Evolutionary conservation across 2,329 filamentous ascomycete genomes (phyloP).

Genomic region (Fusarium proliferatum): DNA sequence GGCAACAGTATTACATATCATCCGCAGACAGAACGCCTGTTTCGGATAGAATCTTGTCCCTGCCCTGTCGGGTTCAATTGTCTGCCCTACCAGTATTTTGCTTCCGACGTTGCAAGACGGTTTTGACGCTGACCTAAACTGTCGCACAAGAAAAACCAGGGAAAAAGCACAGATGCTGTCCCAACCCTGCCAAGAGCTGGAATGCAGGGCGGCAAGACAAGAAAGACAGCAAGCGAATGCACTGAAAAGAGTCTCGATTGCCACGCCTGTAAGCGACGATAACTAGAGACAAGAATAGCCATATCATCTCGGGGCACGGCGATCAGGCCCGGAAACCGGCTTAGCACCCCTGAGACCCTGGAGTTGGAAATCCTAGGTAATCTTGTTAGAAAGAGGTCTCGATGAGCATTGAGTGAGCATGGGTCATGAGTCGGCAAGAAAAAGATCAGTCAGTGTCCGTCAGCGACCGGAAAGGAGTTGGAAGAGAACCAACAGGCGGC

Average conservation of each 20-base stretch:
- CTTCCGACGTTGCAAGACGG: constrained; percentile 1
- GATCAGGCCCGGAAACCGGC: constrained; percentile 24
- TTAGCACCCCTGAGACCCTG: constrained; percentile 23
- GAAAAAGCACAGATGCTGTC: neutral
- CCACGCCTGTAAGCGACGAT: constrained; percentile 14
- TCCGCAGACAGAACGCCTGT: constrained; percentile 1
- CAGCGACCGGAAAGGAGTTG: constrained; percentile 13
- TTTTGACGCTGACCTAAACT: constrained; percentile 8
- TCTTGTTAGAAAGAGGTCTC: constrained; percentile 22
- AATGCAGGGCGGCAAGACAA: constrained; percentile 13
- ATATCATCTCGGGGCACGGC: constrained; percentile 28
- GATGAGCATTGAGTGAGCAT: constrained; percentile 3
- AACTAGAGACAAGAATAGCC: constrained; percentile 5
- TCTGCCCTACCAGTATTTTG: neutral
- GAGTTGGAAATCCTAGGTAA: constrained; percentile 25
- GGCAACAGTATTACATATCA: neutral
- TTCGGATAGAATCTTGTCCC: constrained; percentile 3
- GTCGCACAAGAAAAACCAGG: constrained; percentile 11
- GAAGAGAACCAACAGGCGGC: constrained; percentile 6
- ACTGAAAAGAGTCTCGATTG: constrained; percentile 13
- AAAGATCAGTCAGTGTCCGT: constrained; percentile 14
- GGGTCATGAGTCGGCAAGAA: constrained; percentile 28
- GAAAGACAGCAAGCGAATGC: constrained; percentile 3
- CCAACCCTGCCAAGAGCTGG: constrained; percentile 17
- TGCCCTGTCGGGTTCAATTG: constrained; percentile 1